Evolutionary conservation across 1,284 basidiomycete genomes (phyloP), one percentile per base, ranked within the genome.

Genomic region (Anthracocystis setariae): DNA sequence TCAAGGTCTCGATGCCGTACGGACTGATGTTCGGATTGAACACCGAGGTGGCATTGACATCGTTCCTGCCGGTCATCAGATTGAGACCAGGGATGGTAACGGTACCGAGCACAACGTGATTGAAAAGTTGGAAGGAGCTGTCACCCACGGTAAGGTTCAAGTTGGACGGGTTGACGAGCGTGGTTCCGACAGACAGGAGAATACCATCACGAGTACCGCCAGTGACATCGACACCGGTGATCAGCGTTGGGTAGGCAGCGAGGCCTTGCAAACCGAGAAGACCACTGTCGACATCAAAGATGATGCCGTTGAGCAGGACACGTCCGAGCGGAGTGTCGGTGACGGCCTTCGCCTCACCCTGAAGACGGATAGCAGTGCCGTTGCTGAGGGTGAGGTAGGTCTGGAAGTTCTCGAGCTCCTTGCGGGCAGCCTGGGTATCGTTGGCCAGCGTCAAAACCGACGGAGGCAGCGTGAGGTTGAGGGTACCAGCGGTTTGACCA

Each of bases 121-220:
- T 85, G 69, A 86, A 84, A 18, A 92, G 84, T 67, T 89, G 87
- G 66, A 92, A 79, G 18, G 60, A 74, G 37, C 73, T 73, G 62
- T 81, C 74, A 40, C 81, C 82, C 12, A 77, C 63, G 39, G 49
- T 82, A 23, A 92, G 83, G 62, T 89, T 87, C 66, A 92, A 84
- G 78, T 88, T 90, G 20, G 89, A 90, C 3, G 90, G 91, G 79
- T 92, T 92, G 77, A 85, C 79, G n/a, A 92, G 89, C 23, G 74
- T 72, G 43, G 80, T 78, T 61, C 86, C 84, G 57, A 92, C 90
- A 15, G 81, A 85, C 47, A 92, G 86, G 10, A 85, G 83, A 57
- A 92, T 87, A 23, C 86, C 88, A 24, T 88, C 86, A n/a, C 82
- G 75, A 3, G 88, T 88, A 23, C 91, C 91, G 51, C 90, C 90